Conservation (phyloP, 2,329 filamentous ascomycete species). For the Aquanectria penicillioides region DNA sequence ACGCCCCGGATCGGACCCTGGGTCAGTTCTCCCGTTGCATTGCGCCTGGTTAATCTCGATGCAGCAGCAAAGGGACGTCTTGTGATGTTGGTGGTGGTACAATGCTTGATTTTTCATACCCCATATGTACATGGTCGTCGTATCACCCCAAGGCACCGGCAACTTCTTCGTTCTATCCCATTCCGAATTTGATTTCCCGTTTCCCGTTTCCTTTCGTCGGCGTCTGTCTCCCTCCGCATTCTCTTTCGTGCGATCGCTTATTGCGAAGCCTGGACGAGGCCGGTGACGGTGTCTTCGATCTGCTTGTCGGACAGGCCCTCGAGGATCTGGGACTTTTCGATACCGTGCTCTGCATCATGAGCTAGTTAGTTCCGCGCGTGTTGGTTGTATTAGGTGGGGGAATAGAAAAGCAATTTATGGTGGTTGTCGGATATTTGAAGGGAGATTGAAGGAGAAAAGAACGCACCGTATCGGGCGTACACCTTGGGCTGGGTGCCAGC, state of each 20-base stretch:
- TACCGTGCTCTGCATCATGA: slow-evolving; percentile 58
- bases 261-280: slow-evolving; percentile 58
- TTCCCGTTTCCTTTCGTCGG: background rate
- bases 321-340: slow-evolving; percentile 66
- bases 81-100: slow-evolving; percentile 29
- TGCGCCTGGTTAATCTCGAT: too few relatives aligned
- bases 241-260: slow-evolving; percentile 11
- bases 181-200: background rate
- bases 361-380: slow-evolving; percentile 31
- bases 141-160: slow-evolving; percentile 4
- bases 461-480: slow-evolving; percentile 88
- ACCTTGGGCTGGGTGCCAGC: slow-evolving; percentile 84
- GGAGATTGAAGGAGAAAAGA: background rate
- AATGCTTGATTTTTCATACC: slow-evolving; percentile 37
- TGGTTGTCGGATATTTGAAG: background rate
- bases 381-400: background rate
- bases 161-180: slow-evolving; percentile 8
- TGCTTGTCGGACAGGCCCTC: slow-evolving; percentile 70
- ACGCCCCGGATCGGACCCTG: too few relatives aligned
- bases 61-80: too few relatives aligned
- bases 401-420: background rate
- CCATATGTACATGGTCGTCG: slow-evolving; percentile 41
- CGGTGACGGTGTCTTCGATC: slow-evolving; percentile 67
- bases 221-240: background rate
- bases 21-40: too few relatives aligned